These are phyloP conservation scores for Boletus rubescentipes DNA, from an alignment of 768 basidiomycete species.

Conservation along the genomic window DNA sequence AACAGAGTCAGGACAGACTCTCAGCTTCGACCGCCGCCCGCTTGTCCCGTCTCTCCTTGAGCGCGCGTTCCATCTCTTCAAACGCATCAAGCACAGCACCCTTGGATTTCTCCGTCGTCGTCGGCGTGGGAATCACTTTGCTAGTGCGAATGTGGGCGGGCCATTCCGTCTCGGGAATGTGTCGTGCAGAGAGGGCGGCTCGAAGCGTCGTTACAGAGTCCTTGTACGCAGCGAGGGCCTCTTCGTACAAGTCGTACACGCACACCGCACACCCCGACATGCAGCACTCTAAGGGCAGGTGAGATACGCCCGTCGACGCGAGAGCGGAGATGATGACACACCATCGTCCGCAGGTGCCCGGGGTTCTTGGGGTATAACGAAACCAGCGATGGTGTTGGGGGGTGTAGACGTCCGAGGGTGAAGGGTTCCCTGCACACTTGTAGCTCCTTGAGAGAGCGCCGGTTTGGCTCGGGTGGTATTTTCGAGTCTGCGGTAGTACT, in stretches of 20 bases:
- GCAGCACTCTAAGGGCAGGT: constrained; percentile 72
- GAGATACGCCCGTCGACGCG: too few species aligned
- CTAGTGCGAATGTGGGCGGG: constrained; percentile 47
- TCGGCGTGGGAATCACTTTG: neutral
- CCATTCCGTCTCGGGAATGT: constrained; percentile 64
- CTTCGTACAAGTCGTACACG: constrained; percentile 85
- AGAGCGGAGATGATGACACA: neutral
- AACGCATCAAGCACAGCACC: constrained; percentile 59
- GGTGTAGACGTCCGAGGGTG: neutral
- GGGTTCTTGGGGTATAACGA: constrained; percentile 60
- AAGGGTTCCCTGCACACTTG: neutral
- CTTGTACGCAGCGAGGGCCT: constrained; percentile 63
- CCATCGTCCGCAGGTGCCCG: constrained; percentile 62
- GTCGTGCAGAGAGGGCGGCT: constrained; percentile 43
- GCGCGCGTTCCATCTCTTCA: constrained; percentile 62
- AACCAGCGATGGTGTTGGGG: constrained; percentile 22
- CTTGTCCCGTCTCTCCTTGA: constrained; percentile 46
- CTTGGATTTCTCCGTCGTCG: constrained; percentile 16
- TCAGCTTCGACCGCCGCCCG: constrained; percentile 34
- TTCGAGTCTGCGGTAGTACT: constrained; percentile 57
- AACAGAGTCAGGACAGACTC: constrained; percentile 35
- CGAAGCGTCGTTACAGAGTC: constrained; percentile 51
- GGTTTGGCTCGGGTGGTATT: constrained; percentile 46
- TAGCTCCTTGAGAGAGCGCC: constrained; percentile 18
- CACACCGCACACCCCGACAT: constrained; percentile 95